Evolutionary conservation across 129 eudicot species (phyloP).

Genomic region (Cynara cardunculus): DNA sequence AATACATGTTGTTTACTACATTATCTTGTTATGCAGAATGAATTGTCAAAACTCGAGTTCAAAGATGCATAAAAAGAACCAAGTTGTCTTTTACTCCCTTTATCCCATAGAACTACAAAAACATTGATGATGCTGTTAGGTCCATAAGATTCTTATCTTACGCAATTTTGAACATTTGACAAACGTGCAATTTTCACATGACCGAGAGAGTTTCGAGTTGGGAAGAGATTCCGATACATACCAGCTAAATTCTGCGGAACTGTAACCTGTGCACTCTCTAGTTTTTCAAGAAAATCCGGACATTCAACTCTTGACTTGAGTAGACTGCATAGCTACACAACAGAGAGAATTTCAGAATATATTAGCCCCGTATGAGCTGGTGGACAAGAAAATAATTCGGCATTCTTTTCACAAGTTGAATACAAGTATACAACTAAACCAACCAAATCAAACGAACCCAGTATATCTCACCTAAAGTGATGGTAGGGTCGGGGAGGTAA

Average conservation of each 20-base stretch:
- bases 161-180: not conserved
- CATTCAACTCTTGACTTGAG: conserved; percentile 80
- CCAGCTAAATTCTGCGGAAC: conserved; percentile 55
- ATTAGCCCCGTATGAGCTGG: not conserved
- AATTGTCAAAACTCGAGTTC: not conserved
- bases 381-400: not conserved
- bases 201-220: not conserved
- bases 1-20: not conserved
- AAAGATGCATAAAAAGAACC: not conserved
- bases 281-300: conserved; percentile 81
- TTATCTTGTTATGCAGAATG: not conserved
- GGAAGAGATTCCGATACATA: conserved; percentile 21
- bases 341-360: not conserved
- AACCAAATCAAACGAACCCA: not conserved
- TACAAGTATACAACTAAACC: not conserved
- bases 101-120: not conserved
- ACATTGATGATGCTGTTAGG: not conserved
- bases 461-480: too few relatives aligned
- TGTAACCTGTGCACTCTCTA: conserved; percentile 74
- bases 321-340: conserved; percentile 66
- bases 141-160: conserved; percentile 2
- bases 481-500: too few relatives aligned
- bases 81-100: too few relatives aligned
- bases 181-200: not conserved
- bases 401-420: not conserved